Evolutionary conservation across 768 basidiomycete species (phyloP).

Genomic region (Phylloporus scabripes): DNA sequence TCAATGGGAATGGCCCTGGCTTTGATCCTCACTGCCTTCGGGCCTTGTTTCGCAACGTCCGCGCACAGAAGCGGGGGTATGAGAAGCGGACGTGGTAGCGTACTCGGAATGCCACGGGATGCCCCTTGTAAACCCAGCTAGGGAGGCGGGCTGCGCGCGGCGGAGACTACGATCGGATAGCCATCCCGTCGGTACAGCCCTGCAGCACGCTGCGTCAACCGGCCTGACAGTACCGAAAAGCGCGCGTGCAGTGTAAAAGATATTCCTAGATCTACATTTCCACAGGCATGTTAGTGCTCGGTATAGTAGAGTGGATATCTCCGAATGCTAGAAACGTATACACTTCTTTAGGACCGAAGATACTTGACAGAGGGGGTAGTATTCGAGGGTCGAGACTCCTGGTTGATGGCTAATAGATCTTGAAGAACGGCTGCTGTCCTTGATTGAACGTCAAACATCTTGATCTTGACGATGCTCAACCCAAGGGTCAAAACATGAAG

Average conservation of each 20-base stretch:
- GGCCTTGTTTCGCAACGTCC: conserved; percentile 18
- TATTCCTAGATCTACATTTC: background rate
- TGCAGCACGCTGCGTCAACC: background rate
- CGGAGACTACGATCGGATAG: background rate
- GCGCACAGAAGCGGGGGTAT: conserved; percentile 16
- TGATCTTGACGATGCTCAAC: background rate
- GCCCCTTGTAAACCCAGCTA: background rate
- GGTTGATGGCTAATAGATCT: conserved; percentile 4
- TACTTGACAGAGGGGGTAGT: too few species aligned
- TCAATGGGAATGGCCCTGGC: conserved; percentile 7
- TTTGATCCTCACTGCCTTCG: conserved; percentile 18
- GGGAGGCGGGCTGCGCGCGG: conserved; percentile 2
- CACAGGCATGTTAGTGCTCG: background rate
- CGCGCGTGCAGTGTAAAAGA: background rate
- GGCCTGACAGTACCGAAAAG: background rate
- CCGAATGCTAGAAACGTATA: background rate
- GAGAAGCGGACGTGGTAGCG: conserved; percentile 12
- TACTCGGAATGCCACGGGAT: conserved; percentile 13
- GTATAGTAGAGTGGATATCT: background rate
- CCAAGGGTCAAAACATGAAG: conserved; percentile 6
- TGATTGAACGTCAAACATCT: conserved; percentile 1
- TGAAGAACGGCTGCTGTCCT: background rate
- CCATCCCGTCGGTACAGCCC: background rate
- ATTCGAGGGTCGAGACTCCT: background rate
- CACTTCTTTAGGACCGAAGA: conserved; percentile 8